These are phyloP conservation scores for Pseudozyma sp. DNA, from an alignment of 1,284 basidiomycete genomes.

Conservation along the genomic window DNA sequence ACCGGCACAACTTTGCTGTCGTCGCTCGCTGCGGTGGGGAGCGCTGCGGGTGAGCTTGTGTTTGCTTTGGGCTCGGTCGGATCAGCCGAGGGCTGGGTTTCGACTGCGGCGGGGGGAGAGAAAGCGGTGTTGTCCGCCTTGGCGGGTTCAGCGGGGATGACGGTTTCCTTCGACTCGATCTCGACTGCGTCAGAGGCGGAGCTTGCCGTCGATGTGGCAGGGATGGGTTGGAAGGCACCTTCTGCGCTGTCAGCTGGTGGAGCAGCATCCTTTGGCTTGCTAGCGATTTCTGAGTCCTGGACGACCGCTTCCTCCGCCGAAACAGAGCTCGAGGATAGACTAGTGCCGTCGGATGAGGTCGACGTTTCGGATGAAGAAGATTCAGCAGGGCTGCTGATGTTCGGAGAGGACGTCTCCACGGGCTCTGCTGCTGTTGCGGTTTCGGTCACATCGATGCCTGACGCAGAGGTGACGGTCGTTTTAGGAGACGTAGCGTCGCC, in stretches of 20 bases:
- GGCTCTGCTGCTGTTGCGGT: background rate
- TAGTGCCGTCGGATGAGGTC: slow-evolving; percentile 6
- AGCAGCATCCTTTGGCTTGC: background rate
- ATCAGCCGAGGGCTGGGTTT: background rate
- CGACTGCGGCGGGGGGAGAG: slow-evolving; percentile 4
- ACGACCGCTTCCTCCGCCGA: background rate
- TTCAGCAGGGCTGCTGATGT: background rate
- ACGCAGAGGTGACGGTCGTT: slow-evolving; percentile 40
- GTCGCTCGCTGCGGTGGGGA: background rate
- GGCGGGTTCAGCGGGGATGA: slow-evolving; percentile 24
- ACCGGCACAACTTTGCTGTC: background rate
- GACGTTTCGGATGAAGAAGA: slow-evolving; percentile 6
- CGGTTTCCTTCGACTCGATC: background rate
- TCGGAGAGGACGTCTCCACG: background rate
- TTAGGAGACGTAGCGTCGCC: slow-evolving; percentile 20
- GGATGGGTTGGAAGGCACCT: slow-evolving; percentile 21
- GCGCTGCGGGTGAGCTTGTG: background rate
- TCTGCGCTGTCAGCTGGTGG: slow-evolving; percentile 20
- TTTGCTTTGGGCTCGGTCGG: background rate
- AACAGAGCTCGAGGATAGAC: slow-evolving; percentile 4
- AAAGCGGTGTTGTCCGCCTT: slow-evolving; percentile 17
- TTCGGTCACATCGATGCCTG: slow-evolving; percentile 33
- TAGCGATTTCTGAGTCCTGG: background rate
- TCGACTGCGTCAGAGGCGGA: background rate
- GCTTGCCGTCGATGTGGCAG: background rate